Base-by-base conservation (phyloP, 1,139 yeast genomes). In the Hemisphaericaspora lyxosophila region DNA sequence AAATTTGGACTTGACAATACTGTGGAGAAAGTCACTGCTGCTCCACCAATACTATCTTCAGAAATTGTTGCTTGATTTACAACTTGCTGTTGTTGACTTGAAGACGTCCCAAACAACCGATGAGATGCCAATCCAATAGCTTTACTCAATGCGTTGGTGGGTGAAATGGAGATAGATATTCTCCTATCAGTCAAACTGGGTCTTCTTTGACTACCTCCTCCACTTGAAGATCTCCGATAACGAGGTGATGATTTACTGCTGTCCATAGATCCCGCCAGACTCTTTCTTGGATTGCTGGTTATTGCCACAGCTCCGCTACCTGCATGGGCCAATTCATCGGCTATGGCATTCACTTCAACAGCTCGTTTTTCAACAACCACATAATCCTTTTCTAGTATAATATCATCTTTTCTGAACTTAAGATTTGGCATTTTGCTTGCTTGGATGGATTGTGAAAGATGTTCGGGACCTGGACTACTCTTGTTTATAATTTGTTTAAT, bases 331-430 rank as follows among this genome's bases (percentile, higher is more conserved):
- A 90, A 67, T 56, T 89, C 95, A 60, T 92, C 97, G 7, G 97
- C 97, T 40, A 92, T 70, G 1, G 96, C 94, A 63, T 92, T 92
- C 8, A 92, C 95, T 59, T 92, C 97, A 4, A 92, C 97, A 0
- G 94, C 88, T 38, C 95, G 75, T 59, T 89, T 90, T 58, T 92
- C 97, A 18, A 92, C 92, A 27, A 92, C 95, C 32, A 92, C 97
- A 52, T 92, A 92, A 53, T 89, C 97, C 47, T 79, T 80, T 49
- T 85, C 95, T 40, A 82, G 64, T 26, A 72, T 64, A 12, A 74
- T 56, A 34, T 78, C 82, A 18, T 75, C 70, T 30, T 54, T 59
- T 54, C 52, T 26, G 45, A 47, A 40, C 38, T 51, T 43, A 40
- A 51, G 37, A 42, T 44, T 30, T 11, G 38, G 26, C 19, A 34